A percentile compares a stretch with the other conserved stretches of the same genome.
phyloP scores from a whole-genome alignment of 176 grass and related monocot species.

The Ananas comosus region DNA sequence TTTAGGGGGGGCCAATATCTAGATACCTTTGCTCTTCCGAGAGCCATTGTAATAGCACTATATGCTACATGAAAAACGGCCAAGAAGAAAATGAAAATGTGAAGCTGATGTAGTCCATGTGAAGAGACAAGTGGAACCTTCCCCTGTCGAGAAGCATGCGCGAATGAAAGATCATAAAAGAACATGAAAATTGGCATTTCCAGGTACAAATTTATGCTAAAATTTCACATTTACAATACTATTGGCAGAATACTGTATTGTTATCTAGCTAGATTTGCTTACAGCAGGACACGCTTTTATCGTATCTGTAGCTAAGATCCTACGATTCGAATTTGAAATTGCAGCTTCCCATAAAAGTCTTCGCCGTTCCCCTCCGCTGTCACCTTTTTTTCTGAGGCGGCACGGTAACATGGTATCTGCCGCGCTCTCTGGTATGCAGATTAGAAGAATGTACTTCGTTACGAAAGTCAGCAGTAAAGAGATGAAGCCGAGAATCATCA shows the following conservation, averaged over 20 bases:
- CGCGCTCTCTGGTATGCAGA: conserved; percentile 64
- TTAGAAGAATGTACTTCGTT: conserved; percentile 42
- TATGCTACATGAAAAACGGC: conserved; percentile 70
- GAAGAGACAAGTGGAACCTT: conserved; percentile 66
- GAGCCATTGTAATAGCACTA: conserved; percentile 58
- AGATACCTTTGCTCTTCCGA: conserved; percentile 93
- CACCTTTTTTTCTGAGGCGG: background rate
- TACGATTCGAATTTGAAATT: conserved; percentile 16
- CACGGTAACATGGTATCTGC: conserved; percentile 84
- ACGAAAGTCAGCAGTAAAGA: conserved; percentile 71
- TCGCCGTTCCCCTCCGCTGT: conserved; percentile 6
- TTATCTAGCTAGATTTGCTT: conserved; percentile 11
- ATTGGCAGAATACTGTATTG: background rate
- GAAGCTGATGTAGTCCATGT: conserved; percentile 61
- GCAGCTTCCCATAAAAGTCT: conserved; percentile 35
- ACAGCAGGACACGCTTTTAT: conserved; percentile 33
- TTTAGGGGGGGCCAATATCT: background rate
- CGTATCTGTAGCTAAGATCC: conserved; percentile 21
- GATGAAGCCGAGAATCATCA: conserved; percentile 96
- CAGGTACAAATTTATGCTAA: no score
- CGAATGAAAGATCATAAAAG: background rate
- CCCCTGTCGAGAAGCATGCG: conserved; percentile 33
- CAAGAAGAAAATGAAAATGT: conserved; percentile 89
- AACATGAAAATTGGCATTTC: background rate
- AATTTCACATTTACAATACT: no score